Base-by-base conservation (phyloP, 192 early-diverging fungal species). In the Coemansia sp. region DNA sequence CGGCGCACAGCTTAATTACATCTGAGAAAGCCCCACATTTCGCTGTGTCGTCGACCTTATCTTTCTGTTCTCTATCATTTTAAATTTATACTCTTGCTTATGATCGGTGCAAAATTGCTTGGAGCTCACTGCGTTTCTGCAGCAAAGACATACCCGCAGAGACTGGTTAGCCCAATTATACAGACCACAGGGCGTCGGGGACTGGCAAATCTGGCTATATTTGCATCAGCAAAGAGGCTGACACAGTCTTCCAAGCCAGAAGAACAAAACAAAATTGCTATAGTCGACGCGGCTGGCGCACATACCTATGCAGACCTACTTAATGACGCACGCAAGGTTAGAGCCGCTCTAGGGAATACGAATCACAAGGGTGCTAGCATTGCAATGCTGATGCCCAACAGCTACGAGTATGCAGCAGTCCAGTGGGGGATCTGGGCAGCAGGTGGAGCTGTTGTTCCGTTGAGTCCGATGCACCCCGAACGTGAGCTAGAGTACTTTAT, bases 371-470 rank as follows among this genome's bases (percentile, higher is more conserved):
- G 69, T 13, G 66, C 68, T 4, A 69, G 78, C 53, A 61, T 82
- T 33, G 73, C 68, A 1, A 67, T 71, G 67, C 67, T 80, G 30
- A 76, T 70, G 57, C 78, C 73, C 21, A 85, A 74, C 66, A 81
- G 78, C 49, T 90, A 87, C 64, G 67, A 80, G 48, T 89, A 90
- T 72, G 85, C 84, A 1, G 82, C 82, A 1, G 69, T 75, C 43
- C 86, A 86, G 69, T 90, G 86, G 84, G 83, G 84, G 11, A 77
- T 88, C 55, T 95, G 90, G 90, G 84, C 83, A 6, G 81, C 85
- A 6, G 88, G 89, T 21, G 90, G 85, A n/a, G 81, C 91, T 7
- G 88, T 86, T 4, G 91, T 95, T 24, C 93, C 93, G 21, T 68
- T 95, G 43, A 76, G 71, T 38, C 67, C 68, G 9, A 79, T 82